Conservation (phyloP, 1,284 basidiomycete genomes). For the Cutaneotrichosporon mucoides region DNA sequence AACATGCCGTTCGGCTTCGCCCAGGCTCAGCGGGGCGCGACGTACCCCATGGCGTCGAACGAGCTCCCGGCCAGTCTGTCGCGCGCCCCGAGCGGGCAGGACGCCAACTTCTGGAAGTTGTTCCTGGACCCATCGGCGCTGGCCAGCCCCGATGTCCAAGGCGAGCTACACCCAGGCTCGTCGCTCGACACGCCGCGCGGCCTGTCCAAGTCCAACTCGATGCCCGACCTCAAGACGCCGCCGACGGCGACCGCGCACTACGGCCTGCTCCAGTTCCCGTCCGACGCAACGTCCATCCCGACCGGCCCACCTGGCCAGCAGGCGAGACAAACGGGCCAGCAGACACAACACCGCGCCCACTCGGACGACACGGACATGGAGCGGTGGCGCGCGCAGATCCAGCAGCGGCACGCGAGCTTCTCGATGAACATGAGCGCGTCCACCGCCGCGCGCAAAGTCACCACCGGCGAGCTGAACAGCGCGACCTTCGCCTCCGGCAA, state of each 20-base stretch:
- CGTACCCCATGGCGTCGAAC: slow-evolving; percentile 19
- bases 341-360: background rate
- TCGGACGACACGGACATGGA: slow-evolving; percentile 16
- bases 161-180: slow-evolving; percentile 4
- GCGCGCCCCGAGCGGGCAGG: slow-evolving; percentile 24
- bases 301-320: background rate
- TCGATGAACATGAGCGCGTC: slow-evolving; percentile 20
- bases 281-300: background rate
- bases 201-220: slow-evolving; percentile 38
- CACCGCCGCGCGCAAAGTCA: slow-evolving; percentile 12
- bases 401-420: slow-evolving; percentile 36
- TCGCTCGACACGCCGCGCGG: slow-evolving; percentile 8
- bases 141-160: slow-evolving; percentile 34
- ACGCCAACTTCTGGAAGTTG: slow-evolving; percentile 42
- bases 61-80: slow-evolving; percentile 1
- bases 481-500: slow-evolving; percentile 10
- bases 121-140: slow-evolving; percentile 32
- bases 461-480: slow-evolving; percentile 4
- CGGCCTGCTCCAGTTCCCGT: background rate
- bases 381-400: slow-evolving; percentile 40
- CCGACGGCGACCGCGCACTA: background rate
- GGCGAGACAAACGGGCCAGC: background rate
- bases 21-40: slow-evolving; percentile 5
- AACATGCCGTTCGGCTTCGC: slow-evolving; percentile 2
- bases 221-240: slow-evolving; percentile 40